Percentiles rank a stretch among this genome's conserved stretches.
Evolutionary conservation across 2,329 filamentous ascomycete species (phyloP).

Genomic region (Fusarium algeriense): DNA sequence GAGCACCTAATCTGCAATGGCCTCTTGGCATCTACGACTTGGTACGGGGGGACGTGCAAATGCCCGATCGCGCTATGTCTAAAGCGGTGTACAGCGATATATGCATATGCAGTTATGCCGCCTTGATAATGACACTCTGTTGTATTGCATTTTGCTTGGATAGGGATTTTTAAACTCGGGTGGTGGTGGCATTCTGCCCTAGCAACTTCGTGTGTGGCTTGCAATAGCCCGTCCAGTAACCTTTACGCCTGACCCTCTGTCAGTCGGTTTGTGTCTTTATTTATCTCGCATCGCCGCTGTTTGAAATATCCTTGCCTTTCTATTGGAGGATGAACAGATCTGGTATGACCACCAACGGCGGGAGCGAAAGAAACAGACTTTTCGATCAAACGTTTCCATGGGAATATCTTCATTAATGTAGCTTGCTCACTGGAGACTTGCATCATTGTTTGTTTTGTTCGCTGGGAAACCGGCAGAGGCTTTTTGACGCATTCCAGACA

Average conservation of each 20-base stretch:
- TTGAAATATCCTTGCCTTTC: slow-evolving; percentile 4
- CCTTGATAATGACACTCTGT: slow-evolving; percentile 16
- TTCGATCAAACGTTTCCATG: slow-evolving; percentile 10
- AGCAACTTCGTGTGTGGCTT: slow-evolving; percentile 23
- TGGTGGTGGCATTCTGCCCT: slow-evolving; percentile 19
- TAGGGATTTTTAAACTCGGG: background rate
- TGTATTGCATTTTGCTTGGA: background rate
- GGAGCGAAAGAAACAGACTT: slow-evolving; percentile 6
- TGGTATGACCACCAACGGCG: slow-evolving; percentile 26
- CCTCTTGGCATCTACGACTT: slow-evolving; percentile 22
- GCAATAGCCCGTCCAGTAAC: slow-evolving; percentile 9
- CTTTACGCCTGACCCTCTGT: slow-evolving; percentile 15
- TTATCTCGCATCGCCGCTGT: slow-evolving; percentile 15
- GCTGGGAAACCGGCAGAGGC: slow-evolving; percentile 18
- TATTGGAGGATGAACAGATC: slow-evolving; percentile 28
- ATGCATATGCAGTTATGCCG: slow-evolving; percentile 6
- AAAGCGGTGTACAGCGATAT: background rate
- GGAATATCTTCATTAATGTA: background rate
- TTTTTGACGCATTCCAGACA: slow-evolving; percentile 14
- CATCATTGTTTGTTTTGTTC: slow-evolving; percentile 5
- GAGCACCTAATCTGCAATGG: slow-evolving; percentile 25
- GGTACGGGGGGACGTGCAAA: slow-evolving; percentile 18
- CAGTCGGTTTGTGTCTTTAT: slow-evolving; percentile 27
- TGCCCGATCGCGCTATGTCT: slow-evolving; percentile 6
- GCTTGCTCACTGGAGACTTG: slow-evolving; percentile 67